phyloP scores from a whole-genome alignment of 1,284 basidiomycete species.

The Rhodotorula sp. region DNA sequence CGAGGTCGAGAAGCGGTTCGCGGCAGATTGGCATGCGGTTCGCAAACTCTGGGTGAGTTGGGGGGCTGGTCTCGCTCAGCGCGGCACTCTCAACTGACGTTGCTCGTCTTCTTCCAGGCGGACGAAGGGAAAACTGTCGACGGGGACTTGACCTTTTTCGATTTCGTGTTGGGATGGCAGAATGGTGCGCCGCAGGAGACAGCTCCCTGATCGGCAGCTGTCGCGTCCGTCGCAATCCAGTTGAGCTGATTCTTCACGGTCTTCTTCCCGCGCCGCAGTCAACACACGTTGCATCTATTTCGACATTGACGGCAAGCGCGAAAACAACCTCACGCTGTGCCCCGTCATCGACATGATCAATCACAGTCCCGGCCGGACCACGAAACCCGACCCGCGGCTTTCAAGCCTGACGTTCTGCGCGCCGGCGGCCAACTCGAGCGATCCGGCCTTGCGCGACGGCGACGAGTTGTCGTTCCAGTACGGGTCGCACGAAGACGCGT shows the following conservation, averaged over 20 bases:
- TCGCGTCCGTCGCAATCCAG: not conserved
- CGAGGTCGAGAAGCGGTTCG: constrained; percentile 34
- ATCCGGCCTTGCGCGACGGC: constrained; percentile 26
- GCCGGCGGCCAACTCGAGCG: constrained; percentile 15
- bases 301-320: constrained; percentile 23
- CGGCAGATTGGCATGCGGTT: constrained; percentile 31
- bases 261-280: constrained; percentile 34
- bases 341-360: constrained; percentile 46
- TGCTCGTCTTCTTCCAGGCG: not conserved
- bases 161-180: constrained; percentile 39
- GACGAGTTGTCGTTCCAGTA: constrained; percentile 44
- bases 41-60: constrained; percentile 26
- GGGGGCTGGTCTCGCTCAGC: not conserved
- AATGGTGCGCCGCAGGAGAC: constrained; percentile 17
- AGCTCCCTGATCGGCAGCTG: not conserved
- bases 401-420: constrained; percentile 25
- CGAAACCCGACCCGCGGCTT: constrained; percentile 12
- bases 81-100: not conserved
- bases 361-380: constrained; percentile 21
- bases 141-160: constrained; percentile 28
- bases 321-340: constrained; percentile 42
- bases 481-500: constrained; percentile 37
- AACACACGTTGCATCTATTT: constrained; percentile 46
- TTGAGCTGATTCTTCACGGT: not conserved
- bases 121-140: not conserved